phyloP scores from a whole-genome alignment of 805 yeast genomes.

The Schizosaccharomyces japonicus region DNA sequence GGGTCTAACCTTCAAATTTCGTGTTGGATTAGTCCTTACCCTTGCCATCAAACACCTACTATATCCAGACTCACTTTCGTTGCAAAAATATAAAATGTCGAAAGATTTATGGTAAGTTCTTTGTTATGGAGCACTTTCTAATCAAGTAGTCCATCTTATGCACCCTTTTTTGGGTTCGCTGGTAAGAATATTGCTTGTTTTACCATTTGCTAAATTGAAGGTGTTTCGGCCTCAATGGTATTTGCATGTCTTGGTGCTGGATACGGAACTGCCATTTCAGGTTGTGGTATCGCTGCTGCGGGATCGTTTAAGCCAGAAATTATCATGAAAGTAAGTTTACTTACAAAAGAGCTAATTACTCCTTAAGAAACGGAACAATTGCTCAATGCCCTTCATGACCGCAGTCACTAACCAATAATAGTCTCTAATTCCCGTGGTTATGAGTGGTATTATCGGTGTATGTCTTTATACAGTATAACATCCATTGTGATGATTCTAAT shows the following conservation, averaged over 20 bases:
- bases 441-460: constrained; percentile 99
- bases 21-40: no score
- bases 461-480: constrained; percentile 9
- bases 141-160: constrained; percentile 69
- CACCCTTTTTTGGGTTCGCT: constrained; percentile 93
- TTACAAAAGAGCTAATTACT: no score
- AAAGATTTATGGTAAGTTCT: not conserved
- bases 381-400: no score
- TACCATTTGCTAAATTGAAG: not conserved
- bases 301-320: constrained; percentile 93
- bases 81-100: not conserved
- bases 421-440: constrained; percentile 72
- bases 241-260: constrained; percentile 65
- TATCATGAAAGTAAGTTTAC: constrained; percentile 28
- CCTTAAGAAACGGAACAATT: no score
- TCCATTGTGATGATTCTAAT: not conserved
- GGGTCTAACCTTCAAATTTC: no score
- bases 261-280: constrained; percentile 96
- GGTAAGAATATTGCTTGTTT: constrained; percentile 21
- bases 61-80: no score
- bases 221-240: constrained; percentile 1
- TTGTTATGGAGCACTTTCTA: not conserved
- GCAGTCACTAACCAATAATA: not conserved
- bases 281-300: constrained; percentile 97
- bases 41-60: no score